Conservation (phyloP, 495 filamentous ascomycete species). For the Lasiosphaeria hispida region DNA sequence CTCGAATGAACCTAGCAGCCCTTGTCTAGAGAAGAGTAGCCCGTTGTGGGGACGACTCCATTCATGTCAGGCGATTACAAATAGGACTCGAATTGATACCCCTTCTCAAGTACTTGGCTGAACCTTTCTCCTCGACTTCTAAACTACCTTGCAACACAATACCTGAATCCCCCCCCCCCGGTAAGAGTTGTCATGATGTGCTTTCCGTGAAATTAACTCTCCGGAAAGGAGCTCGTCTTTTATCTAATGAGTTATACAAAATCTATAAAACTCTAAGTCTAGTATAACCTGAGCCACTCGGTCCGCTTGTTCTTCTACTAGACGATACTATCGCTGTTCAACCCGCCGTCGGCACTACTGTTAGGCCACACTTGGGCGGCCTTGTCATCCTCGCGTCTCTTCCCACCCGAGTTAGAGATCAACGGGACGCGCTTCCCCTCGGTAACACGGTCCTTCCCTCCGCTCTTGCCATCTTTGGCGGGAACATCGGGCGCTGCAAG, state of each 20-base stretch:
- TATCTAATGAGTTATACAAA: no score
- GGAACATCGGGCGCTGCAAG: conserved; percentile 32
- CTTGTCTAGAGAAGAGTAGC: background rate
- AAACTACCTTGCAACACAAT: no score
- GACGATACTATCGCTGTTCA: no score
- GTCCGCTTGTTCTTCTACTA: no score
- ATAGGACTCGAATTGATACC: background rate
- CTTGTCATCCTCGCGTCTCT: background rate
- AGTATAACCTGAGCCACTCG: no score
- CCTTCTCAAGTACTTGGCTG: background rate
- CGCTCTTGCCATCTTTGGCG: background rate
- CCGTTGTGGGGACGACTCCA: background rate
- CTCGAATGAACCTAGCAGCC: background rate
- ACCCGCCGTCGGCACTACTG: no score
- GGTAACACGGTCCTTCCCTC: background rate
- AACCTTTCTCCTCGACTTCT: no score
- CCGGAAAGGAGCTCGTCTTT: no score
- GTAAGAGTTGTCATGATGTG: background rate
- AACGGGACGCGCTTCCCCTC: conserved; percentile 1
- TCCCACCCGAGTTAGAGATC: background rate
- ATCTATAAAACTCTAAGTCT: no score
- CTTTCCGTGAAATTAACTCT: no score
- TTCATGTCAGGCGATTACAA: background rate
- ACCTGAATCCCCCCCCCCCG: background rate
- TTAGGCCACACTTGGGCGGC: background rate